Conservation (phyloP, 306 rosid species). For the Vigna hirtella region DNA sequence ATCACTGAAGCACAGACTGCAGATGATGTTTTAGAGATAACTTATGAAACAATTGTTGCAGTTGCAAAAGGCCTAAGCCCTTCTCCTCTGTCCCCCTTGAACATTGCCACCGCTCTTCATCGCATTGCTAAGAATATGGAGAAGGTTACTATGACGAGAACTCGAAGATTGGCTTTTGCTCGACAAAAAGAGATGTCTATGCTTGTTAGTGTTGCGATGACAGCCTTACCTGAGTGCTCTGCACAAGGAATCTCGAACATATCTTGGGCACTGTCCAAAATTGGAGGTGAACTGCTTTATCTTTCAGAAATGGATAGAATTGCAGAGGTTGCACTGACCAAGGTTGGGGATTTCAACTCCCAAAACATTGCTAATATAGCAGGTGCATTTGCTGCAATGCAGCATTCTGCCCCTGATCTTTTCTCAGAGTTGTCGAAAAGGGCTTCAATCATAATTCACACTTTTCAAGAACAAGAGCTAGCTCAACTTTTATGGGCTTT, state of each 20-base stretch:
- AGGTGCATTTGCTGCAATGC: slow-evolving; percentile 96
- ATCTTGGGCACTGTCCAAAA: slow-evolving; percentile 92
- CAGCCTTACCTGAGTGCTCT: slow-evolving; percentile 82
- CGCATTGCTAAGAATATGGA: slow-evolving; percentile 97
- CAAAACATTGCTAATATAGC: slow-evolving; percentile 92
- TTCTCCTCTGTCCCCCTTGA: slow-evolving; percentile 88
- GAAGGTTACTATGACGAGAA: slow-evolving; percentile 68
- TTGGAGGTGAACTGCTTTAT: slow-evolving; percentile 89
- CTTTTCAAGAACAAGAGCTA: slow-evolving; percentile 90
- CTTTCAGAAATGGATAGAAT: slow-evolving; percentile 95
- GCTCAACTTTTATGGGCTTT: slow-evolving; percentile 97
- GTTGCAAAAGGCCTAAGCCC: slow-evolving; percentile 92
- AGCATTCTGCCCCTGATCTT: slow-evolving; percentile 85
- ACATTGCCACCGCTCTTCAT: slow-evolving; percentile 93
- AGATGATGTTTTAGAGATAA: slow-evolving; percentile 78
- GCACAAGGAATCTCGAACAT: slow-evolving; percentile 92
- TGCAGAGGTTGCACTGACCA: slow-evolving; percentile 83
- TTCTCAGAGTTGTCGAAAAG: slow-evolving; percentile 67
- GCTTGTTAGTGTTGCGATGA: slow-evolving; percentile 90
- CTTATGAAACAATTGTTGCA: slow-evolving; percentile 73
- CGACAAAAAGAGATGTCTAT: slow-evolving; percentile 91
- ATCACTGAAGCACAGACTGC: slow-evolving; percentile 85
- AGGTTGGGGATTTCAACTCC: slow-evolving; percentile 78
- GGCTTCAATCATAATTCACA: slow-evolving; percentile 72
- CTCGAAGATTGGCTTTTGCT: slow-evolving; percentile 83